Conservation (phyloP, 2,329 filamentous ascomycete species). For the Fusarium coicis region DNA sequence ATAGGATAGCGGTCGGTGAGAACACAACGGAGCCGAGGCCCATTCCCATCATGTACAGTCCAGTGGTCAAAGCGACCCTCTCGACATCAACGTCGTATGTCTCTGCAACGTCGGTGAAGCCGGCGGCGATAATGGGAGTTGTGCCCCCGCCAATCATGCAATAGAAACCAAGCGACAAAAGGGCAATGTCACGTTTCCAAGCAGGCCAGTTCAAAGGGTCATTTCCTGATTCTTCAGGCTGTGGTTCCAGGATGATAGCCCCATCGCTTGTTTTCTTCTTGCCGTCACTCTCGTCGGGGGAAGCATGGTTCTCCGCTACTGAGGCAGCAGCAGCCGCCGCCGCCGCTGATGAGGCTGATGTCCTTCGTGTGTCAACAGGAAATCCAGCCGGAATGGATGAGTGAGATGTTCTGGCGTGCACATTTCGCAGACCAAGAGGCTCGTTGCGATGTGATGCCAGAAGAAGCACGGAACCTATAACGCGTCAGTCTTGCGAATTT, state of each 20-base stretch:
- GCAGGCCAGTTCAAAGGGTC: conserved; percentile 93
- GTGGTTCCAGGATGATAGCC: conserved; percentile 86
- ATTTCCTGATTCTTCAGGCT: conserved; percentile 90
- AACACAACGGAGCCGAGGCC: conserved; percentile 85
- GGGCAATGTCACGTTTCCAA: conserved; percentile 81
- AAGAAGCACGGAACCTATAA: conserved; percentile 66
- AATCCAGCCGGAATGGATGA: conserved; percentile 65
- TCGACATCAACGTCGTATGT: conserved; percentile 74
- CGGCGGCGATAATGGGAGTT: conserved; percentile 89
- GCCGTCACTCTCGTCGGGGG: conserved; percentile 47
- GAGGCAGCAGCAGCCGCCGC: conserved; percentile 1
- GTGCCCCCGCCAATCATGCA: conserved; percentile 94
- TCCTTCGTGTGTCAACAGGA: conserved; percentile 49
- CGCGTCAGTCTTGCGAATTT: conserved; percentile 9
- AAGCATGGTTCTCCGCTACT: conserved; percentile 5
- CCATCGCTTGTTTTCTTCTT: conserved; percentile 86
- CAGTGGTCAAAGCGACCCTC: conserved; percentile 85
- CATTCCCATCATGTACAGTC: conserved; percentile 93
- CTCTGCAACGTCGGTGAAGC: conserved; percentile 82
- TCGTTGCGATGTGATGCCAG: conserved; percentile 66
- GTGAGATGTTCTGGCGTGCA: conserved; percentile 66
- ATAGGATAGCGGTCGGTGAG: conserved; percentile 91
- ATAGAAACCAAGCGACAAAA: conserved; percentile 88
- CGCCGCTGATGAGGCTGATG: conserved; percentile 40
- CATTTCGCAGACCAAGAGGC: conserved; percentile 67